Percentiles rank a stretch among this genome's conserved stretches.
These are phyloP conservation scores for Pyrrhoderma lamaoense DNA, from an alignment of 1,284 basidiomycete species.

Conservation along the genomic window DNA sequence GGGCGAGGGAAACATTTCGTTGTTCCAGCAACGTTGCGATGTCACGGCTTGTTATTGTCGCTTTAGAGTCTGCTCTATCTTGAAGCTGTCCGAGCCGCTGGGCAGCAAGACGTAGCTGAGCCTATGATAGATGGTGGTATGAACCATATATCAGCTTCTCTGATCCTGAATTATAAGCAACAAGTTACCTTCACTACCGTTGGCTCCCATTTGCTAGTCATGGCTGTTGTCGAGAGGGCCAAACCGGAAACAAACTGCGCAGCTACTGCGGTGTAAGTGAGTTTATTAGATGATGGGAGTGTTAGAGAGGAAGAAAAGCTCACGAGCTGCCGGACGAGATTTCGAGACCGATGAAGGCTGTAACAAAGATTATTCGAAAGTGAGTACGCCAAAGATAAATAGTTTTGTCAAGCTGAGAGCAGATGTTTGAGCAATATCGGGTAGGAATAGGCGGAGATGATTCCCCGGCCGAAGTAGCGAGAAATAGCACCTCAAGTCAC, in stretches of 20 bases:
- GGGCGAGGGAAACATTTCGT: constrained; percentile 51
- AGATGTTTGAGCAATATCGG: too few relatives aligned
- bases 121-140: constrained; percentile 30
- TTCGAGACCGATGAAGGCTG: too few relatives aligned
- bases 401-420: not conserved
- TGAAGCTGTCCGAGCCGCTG: constrained; percentile 63
- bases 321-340: too few relatives aligned
- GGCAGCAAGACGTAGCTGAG: constrained; percentile 53
- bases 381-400: not conserved
- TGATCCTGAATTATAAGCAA: too few relatives aligned
- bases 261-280: too few relatives aligned
- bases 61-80: constrained; percentile 57
- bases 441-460: too few relatives aligned
- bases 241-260: not conserved
- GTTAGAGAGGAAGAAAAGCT: too few relatives aligned
- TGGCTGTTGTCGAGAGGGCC: not conserved
- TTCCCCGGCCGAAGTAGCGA: too few relatives aligned
- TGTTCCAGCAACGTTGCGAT: constrained; percentile 59
- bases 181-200: constrained; percentile 19
- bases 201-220: constrained; percentile 20
- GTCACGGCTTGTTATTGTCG: constrained; percentile 52
- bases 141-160: too few relatives aligned
- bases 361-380: not conserved
- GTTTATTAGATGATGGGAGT: not conserved
- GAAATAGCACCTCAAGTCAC: too few relatives aligned